Evolutionary conservation across 768 basidiomycete species (phyloP), one percentile per base, ranked within the genome.

Genomic region (Serpula lacrymans): DNA sequence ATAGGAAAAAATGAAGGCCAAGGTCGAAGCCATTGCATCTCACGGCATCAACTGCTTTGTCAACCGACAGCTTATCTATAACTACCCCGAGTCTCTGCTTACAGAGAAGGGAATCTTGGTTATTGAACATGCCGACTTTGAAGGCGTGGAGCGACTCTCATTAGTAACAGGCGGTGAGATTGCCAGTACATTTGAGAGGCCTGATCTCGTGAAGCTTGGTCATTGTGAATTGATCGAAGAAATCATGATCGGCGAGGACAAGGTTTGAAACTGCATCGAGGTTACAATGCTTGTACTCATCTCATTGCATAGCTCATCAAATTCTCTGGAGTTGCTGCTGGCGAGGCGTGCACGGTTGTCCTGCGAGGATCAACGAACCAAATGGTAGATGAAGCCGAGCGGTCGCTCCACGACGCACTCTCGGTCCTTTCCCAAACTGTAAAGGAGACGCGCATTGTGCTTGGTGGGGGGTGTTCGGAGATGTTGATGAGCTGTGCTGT

Each of bases 1-100:
- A n/a, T 56, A 93, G 89, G 96, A 97, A 71, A 98, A 99, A 77
- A 99, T 99, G 96, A 96, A 95, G 68, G 84, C 80, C 45, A 99
- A 98, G 70, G 94, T 99, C 5, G 89, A 92, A 33, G 81, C 84
- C 11, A 98, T 99, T 54, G 91, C 93, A 5, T 64, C 86, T 1
- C 93, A 96, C 52, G 95, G 95, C 38, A 90, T 98, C 71, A 98
- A 91, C 55, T 85, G 83, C 64, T 98, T 99, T 62, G 92, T 98
- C 48, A 99, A 99, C 69, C 80, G 96, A 37, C 96, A 99, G 60
- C 76, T 99, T 32, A 90, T 99, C 67, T 99, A 98, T 80, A 98
- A 99, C 75, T 98, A 97, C 60, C 96, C 96, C 30, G 96, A 99
- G 63, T 89, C 86, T 1, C 70, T 99, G 0, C 76, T 99, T n/a